Base-by-base conservation (phyloP, 139 green algal species). In the Eudorina sp. region DNA sequence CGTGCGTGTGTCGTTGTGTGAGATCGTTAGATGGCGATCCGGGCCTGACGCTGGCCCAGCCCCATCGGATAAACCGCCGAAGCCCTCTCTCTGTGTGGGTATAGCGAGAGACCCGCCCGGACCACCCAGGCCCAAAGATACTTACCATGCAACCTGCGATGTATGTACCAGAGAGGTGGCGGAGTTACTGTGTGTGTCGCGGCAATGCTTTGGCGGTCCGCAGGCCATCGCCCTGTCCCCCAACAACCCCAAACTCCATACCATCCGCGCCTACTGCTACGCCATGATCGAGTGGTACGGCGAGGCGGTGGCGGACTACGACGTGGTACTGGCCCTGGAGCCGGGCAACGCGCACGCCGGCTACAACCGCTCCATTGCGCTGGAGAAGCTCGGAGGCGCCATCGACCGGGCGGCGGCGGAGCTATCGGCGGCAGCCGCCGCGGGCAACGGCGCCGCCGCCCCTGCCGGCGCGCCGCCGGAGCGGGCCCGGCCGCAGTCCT, bases 211-310 rank as follows among this genome's bases (percentile, higher is more conserved):
- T n/a, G n/a, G n/a, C n/a, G n/a, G n/a, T n/a, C n/a, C 36, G 68
- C 53, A 84, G 85, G 58, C 70, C 29, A 60, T 90, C 29, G 6
- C 5, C 25, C 40, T 90, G n/a, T 90, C 58, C 9, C 74, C 74
- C 34, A 34, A 27, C 25, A 70, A 78, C 45, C 13, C 62, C 36
- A 90, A 87, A 40, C 88, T 84, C 11, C 66, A 72, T 60, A 91
- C 53, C 45, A 93, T 93, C 73, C 90, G 94, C 29, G 96, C 92
- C 4, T 98, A 97, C 92, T 98, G 96, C 90, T 89, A 94, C n/a
- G 96, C 96, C 75, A 95, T 93, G 82, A 62, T 97, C 36, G 95
- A 92, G 3, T 83, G 85, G 29, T 98, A 95, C 62, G 58, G 83
- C 4, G 94, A 95, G 55, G 95, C 95, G 0, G 86, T 97, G 25